phyloP scores from a whole-genome alignment of 352 stramenopile species.

The Thraustochytrium sp. region DNA sequence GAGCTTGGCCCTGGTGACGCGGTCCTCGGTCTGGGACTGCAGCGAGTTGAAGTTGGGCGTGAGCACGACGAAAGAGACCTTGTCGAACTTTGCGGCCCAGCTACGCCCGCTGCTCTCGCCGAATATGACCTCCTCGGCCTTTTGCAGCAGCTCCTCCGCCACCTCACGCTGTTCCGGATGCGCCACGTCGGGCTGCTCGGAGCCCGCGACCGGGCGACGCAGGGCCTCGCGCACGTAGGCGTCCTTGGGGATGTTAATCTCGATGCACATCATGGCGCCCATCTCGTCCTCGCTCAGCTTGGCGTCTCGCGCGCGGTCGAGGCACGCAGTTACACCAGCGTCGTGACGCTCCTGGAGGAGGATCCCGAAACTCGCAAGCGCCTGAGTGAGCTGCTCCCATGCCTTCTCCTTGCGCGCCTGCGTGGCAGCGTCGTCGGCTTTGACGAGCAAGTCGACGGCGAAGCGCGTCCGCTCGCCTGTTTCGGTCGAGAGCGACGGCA shows the following conservation, averaged over 20 bases:
- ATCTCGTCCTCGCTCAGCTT: background rate
- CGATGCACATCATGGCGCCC: background rate
- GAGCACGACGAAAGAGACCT: background rate
- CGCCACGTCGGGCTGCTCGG: background rate
- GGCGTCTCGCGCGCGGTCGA: background rate
- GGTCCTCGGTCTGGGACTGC: background rate
- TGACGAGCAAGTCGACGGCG: background rate
- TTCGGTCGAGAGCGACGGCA: background rate
- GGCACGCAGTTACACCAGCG: background rate
- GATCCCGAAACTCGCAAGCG: background rate
- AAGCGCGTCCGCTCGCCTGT: background rate
- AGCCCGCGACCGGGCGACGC: background rate
- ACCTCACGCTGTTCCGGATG: background rate
- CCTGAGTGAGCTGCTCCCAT: background rate
- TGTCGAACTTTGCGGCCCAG: background rate
- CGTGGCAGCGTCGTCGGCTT: background rate
- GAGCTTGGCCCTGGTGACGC: background rate
- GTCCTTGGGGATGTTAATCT: background rate
- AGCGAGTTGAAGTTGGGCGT: slow-evolving; percentile 5
- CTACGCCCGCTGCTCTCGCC: too few species aligned
- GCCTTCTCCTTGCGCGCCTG: background rate
- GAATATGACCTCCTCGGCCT: background rate
- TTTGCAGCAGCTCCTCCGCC: background rate
- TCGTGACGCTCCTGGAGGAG: background rate
- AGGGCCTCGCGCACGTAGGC: background rate